Percentiles rank a stretch among this genome's conserved stretches.
These are phyloP conservation scores for Termitomyces titanicus DNA, from an alignment of 768 basidiomycete genomes.

Conservation along the genomic window DNA sequence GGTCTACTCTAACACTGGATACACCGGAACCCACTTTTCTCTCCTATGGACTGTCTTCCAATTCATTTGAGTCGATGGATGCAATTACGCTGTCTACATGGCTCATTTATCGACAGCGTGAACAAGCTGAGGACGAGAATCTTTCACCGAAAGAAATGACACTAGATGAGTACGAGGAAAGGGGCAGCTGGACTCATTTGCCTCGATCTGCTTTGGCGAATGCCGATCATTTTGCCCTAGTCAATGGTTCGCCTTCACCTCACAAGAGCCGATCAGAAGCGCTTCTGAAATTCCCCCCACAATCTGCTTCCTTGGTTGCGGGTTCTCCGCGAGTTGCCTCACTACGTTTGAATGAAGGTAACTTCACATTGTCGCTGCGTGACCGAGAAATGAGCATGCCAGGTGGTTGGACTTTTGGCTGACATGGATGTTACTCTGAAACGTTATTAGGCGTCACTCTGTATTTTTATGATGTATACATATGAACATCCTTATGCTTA, in stretches of 20 bases:
- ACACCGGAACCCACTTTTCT: constrained; percentile 5
- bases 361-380: not conserved
- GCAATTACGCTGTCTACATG: constrained; percentile 23
- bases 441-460: too few species aligned
- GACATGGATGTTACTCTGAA: not conserved
- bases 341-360: not conserved
- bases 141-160: constrained; percentile 28
- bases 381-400: constrained; percentile 36
- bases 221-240: not conserved
- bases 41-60: constrained; percentile 7
- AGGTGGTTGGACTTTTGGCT: constrained; percentile 33
- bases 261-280: not conserved
- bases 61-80: constrained; percentile 22
- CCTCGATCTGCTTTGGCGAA: constrained; percentile 13
- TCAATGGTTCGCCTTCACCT: not conserved
- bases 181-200: constrained; percentile 43
- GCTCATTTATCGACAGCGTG: constrained; percentile 36
- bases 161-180: constrained; percentile 45
- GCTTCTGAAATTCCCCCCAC: not conserved
- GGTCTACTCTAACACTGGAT: not conserved
- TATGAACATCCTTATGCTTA: too few species aligned
- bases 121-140: constrained; percentile 23
- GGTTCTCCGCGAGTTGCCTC: constrained; percentile 1
- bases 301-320: not conserved
- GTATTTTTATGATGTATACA: not conserved